Conservation (phyloP, 2,329 filamentous ascomycete genomes). For the Alternaria sp. region DNA sequence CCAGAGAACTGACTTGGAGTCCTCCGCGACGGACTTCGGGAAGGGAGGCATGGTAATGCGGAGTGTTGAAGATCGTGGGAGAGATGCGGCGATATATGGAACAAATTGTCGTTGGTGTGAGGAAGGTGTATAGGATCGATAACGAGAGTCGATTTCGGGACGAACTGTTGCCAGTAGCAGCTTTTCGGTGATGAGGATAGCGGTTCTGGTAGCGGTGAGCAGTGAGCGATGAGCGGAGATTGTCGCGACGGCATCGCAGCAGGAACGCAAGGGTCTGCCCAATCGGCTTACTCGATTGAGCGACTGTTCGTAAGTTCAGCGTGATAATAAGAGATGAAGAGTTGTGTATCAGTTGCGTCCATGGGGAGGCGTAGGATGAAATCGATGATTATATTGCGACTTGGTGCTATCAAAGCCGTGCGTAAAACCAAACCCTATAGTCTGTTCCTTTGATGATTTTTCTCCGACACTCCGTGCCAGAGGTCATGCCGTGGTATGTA, state of each 20-base stretch:
- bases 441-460: neutral
- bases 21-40: accelerated
- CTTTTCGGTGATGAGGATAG: neutral
- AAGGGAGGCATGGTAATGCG: neutral
- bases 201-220: neutral
- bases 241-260: neutral
- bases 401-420: neutral
- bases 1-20: constrained; percentile 7
- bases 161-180: neutral
- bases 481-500: neutral
- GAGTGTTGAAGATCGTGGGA: neutral
- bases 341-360: neutral
- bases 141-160: neutral
- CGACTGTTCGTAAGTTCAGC: neutral
- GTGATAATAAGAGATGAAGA: neutral
- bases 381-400: neutral
- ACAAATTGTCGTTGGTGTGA: neutral
- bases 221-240: neutral
- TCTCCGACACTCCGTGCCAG: neutral
- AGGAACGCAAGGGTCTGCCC: neutral
- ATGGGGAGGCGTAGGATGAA: neutral
- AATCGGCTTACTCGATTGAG: neutral
- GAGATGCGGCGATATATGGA: neutral
- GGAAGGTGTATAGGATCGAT: neutral
- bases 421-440: accelerated